Evolutionary conservation across 1,284 basidiomycete species (phyloP).

Genomic region (Schizophyllum amplum): DNA sequence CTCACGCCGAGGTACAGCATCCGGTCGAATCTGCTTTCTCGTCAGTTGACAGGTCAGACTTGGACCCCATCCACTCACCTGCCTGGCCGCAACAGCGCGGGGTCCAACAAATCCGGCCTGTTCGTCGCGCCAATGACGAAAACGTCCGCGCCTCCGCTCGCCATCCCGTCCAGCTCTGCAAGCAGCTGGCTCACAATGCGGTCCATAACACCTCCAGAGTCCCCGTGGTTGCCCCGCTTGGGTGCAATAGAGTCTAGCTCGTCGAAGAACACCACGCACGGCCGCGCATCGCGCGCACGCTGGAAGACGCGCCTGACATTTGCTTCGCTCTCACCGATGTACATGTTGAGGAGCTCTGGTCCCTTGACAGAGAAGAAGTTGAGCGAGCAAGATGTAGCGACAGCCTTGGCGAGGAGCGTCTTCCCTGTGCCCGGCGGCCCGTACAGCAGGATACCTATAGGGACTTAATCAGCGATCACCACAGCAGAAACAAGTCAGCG

Average conservation of each 20-base stretch:
- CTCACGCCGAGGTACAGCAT: constrained; percentile 96
- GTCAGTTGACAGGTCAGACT: constrained; percentile 2
- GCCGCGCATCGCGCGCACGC: constrained; percentile 81
- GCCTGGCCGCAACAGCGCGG: constrained; percentile 89
- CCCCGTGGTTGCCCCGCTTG: constrained; percentile 90
- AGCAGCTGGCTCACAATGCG: constrained; percentile 94
- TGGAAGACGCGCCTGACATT: constrained; percentile 93
- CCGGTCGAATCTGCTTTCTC: constrained; percentile 78
- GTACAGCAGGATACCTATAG: constrained; percentile 79
- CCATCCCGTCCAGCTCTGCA: constrained; percentile 93
- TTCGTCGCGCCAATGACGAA: constrained; percentile 99
- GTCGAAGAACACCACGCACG: constrained; percentile 97
- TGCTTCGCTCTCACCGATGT: constrained; percentile 97
- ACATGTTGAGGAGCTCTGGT: constrained; percentile 94
- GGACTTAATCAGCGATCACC: neutral
- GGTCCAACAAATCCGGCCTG: constrained; percentile 90
- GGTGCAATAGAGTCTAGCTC: constrained; percentile 97
- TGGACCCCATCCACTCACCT: constrained; percentile 36
- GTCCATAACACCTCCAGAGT: constrained; percentile 97
- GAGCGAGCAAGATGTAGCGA: constrained; percentile 87
- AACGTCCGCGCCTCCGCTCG: constrained; percentile 60
- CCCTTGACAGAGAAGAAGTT: constrained; percentile 98
- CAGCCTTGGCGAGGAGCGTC: constrained; percentile 88
- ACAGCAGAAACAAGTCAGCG: constrained; percentile 9
- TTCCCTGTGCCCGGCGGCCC: constrained; percentile 97